Base-by-base conservation (phyloP, 1,284 basidiomycete genomes). In the Cryptococcus sp. region DNA sequence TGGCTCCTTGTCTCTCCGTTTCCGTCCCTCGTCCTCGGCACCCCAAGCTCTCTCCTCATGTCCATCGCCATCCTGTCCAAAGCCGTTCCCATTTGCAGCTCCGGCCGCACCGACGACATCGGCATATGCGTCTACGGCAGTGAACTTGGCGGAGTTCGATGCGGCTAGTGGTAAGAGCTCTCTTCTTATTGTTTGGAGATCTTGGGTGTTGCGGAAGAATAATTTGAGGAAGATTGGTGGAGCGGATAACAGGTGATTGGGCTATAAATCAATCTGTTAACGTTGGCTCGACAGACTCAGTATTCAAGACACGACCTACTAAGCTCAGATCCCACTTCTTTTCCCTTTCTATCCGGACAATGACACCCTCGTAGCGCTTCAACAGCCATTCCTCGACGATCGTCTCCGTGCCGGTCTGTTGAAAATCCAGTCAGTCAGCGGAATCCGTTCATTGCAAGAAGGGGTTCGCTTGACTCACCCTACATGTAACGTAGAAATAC, bases 61-160 rank as follows among this genome's bases (percentile, higher is more conserved):
- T 15, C 67, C 72, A 40, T 57, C 57, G 10, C 38, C 49, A 25
- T 27, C 39, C 20, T n/a, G n/a, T 27, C 47, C 47, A 35, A 70
- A 69, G 47, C 90, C 89, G 40, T 89, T 81, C 49, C 87, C 87
- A 60, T 90, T 59, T 38, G 57, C 55, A 5, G 81, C 63, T 5
- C 83, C 82, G 1, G 89, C 86, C 1, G 89, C 90, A 65, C 86
- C 88, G 58, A 99, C 86, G n/a, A 98, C 93, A 69, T 99, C 95
- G 3, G 96, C 95, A 73, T 99, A 99, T 0, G 94, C 93, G 76
- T 99, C 96, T 13, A 99, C 88, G 0, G 96, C 95, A 65, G 91
- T 89, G 25, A 94, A 86, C 79, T 95, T 96, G n/a, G 91, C 88
- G 50, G 90, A 86, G 67, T 98, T 99, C 46, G 89, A 86, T 25